Conservation (phyloP, 441 rosid species). For the Pelargonium citronellum region DNA sequence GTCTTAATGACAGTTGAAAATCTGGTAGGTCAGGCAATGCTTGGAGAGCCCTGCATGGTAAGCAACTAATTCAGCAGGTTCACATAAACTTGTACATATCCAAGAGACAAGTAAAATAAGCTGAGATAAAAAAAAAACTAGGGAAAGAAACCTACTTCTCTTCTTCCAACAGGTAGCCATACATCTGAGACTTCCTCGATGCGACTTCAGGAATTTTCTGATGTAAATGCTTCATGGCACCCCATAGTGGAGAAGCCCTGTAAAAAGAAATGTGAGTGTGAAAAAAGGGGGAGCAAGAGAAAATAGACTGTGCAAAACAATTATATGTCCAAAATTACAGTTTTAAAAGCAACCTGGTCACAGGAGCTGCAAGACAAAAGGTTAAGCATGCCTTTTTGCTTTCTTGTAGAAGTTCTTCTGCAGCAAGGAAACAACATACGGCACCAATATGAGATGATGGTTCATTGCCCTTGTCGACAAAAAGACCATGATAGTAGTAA, state of each 20-base stretch:
- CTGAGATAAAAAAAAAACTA: not conserved
- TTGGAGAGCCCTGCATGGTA: conserved; percentile 59
- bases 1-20: conserved; percentile 69
- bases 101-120: not conserved
- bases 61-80: conserved; percentile 13
- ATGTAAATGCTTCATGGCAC: conserved; percentile 68
- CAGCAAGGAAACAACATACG: conserved; percentile 79
- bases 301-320: not conserved
- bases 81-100: not conserved
- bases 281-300: not conserved
- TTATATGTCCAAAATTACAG: not conserved
- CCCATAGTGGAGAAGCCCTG: conserved; percentile 79
- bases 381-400: conserved; percentile 83
- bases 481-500: conserved; percentile 82
- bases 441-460: conserved; percentile 56
- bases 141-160: conserved; percentile 54
- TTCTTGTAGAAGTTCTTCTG: conserved; percentile 61
- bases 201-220: conserved; percentile 90
- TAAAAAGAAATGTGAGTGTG: not conserved
- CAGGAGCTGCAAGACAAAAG: conserved; percentile 69
- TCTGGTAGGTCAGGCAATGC: conserved; percentile 75
- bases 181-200: conserved; percentile 63
- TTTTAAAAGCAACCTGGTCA: conserved; percentile 49
- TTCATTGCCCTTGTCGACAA: conserved; percentile 78
- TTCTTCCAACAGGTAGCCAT: conserved; percentile 76